Base-by-base conservation (phyloP, 305 asterid species). In the Fraxinus latifolia region DNA sequence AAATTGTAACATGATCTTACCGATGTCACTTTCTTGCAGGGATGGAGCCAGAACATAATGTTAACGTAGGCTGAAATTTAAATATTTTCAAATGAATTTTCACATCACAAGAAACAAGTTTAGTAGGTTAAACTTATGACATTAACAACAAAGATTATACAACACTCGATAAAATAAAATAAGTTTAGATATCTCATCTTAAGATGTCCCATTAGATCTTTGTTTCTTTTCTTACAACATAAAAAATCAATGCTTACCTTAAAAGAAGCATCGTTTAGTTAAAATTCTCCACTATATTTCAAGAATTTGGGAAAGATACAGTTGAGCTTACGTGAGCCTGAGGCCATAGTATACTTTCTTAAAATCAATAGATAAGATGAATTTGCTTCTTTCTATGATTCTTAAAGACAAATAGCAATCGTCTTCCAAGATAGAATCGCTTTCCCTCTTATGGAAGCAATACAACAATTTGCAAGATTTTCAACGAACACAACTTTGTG, bases 1-100 rank as follows among this genome's bases (percentile, higher is more conserved):
- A 83, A 84, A 73, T 21, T 73, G 76, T 27, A 72, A 73, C n/a
- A n/a, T 68, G 70, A 76, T 79, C 93, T 89, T 91, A 95, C 99
- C 50, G 88, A 88, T 58, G 79, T 92, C 84, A 96, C 58, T 47
- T 47, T 47, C 58, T 47, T 47, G 7, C 21, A 50, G 60, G 21
- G 60, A 15, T 14, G 60, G 21, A 50, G 60, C 60, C 21, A 50
- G 21, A 50, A 50, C 19, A 50, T 50, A 15, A 50, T 1, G 21
- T 4, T 50, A 50, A n/a, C 0, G 0, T 50, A n/a, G 21, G 60
- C 7, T 14, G 58, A 14, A 47, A 47, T 47, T 47, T 47, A 3
- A 44, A 12, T 12, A 14, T 0, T 50, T 50, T 50, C 21, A 0
- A 15, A 50, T 50, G 21, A 50, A 15, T 15, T 50, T 42, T 11